Evolutionary conservation across 768 basidiomycete species (phyloP).

Genomic region (Tremella fuciformis): DNA sequence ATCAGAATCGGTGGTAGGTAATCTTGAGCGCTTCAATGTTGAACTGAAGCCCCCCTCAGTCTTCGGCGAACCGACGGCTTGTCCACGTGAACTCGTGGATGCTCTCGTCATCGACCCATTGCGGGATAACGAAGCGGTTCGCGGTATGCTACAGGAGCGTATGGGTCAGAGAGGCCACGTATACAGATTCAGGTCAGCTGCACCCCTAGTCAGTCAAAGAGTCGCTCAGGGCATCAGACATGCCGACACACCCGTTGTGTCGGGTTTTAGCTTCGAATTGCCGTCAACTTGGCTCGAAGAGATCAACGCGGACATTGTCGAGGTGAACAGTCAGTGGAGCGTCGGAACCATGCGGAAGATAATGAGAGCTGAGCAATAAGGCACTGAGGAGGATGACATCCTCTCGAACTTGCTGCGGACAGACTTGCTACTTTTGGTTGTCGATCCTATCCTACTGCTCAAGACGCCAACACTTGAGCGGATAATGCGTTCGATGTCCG

Average conservation of each 20-base stretch:
- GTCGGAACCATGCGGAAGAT: not conserved
- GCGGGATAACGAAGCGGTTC: not conserved
- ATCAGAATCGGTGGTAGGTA: slow-evolving; percentile 1
- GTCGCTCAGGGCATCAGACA: not conserved
- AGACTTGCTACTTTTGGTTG: slow-evolving; percentile 31
- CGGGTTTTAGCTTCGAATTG: slow-evolving; percentile 5
- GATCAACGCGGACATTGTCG: slow-evolving; percentile 28
- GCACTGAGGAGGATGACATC: slow-evolving; percentile 10
- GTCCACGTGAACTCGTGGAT: not conserved
- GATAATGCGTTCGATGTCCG: slow-evolving; percentile 15
- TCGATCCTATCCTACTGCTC: slow-evolving; percentile 45
- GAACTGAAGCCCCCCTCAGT: not conserved
- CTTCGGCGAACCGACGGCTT: not conserved
- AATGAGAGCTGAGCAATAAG: not conserved
- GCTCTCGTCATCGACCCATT: slow-evolving; percentile 1
- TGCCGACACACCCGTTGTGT: not conserved
- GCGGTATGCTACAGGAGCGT: not conserved
- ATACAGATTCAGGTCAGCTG: not conserved
- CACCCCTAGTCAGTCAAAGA: not conserved
- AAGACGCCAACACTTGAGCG: slow-evolving; percentile 14
- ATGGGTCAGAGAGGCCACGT: not conserved
- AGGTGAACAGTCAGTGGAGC: slow-evolving; percentile 27
- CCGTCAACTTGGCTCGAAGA: slow-evolving; percentile 37
- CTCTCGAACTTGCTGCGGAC: slow-evolving; percentile 23
- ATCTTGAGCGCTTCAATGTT: not conserved